A percentile compares a stretch with the other conserved stretches of the same genome.
These are phyloP conservation scores for Thermomyces lanuginosus DNA, from an alignment of 2,329 filamentous ascomycete genomes.

Conservation along the genomic window DNA sequence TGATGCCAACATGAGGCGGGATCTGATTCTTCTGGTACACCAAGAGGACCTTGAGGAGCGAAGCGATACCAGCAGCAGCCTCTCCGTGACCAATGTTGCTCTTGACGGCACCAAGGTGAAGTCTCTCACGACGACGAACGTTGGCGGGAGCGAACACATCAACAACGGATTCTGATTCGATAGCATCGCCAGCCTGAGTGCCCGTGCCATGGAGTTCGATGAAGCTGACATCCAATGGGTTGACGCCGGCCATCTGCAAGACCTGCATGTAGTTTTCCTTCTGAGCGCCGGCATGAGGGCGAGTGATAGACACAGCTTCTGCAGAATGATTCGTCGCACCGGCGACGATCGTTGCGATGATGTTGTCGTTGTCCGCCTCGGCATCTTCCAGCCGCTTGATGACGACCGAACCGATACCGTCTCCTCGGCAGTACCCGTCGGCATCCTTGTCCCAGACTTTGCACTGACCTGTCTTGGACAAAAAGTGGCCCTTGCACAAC, in stretches of 20 bases:
- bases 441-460: conserved; percentile 68
- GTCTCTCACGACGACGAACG: conserved; percentile 33
- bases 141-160: conserved; percentile 42
- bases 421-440: conserved; percentile 69
- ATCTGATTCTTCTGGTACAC: conserved; percentile 22
- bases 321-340: conserved; percentile 68
- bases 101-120: conserved; percentile 48
- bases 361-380: conserved; percentile 51
- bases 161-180: conserved; percentile 65
- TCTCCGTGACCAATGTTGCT: conserved; percentile 49
- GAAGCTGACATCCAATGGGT: conserved; percentile 62
- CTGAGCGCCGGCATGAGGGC: conserved; percentile 64
- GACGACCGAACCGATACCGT: conserved; percentile 57
- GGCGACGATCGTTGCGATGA: conserved; percentile 58
- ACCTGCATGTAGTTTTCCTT: conserved; percentile 54
- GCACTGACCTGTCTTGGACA: conserved; percentile 55
- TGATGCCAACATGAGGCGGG: conserved; percentile 21
- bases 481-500: conserved; percentile 58
- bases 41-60: conserved; percentile 19
- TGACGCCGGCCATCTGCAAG: conserved; percentile 54
- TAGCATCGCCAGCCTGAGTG: conserved; percentile 68
- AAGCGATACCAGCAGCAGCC: conserved; percentile 37
- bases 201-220: conserved; percentile 85
- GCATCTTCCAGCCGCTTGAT: conserved; percentile 70
- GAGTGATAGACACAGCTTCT: conserved; percentile 66